Percentiles rank a stretch among this genome's conserved stretches.
phyloP scores from a whole-genome alignment of 371 early-diverging fungal species.

The Parasitella parasitica region DNA sequence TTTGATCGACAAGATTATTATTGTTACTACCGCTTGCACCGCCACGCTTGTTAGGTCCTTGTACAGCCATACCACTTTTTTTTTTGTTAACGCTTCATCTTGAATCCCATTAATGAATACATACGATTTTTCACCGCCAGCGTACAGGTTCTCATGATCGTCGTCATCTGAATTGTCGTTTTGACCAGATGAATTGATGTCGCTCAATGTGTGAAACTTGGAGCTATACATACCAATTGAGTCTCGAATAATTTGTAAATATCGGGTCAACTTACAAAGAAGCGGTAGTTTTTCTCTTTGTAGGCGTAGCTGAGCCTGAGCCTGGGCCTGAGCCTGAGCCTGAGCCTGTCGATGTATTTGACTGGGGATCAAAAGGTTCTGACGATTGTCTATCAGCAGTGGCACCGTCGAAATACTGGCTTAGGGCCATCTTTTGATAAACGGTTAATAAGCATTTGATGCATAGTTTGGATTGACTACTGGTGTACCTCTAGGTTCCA shows the following conservation, averaged over 20 bases:
- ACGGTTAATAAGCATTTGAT: neutral
- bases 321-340: too few relatives aligned
- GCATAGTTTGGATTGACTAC: neutral
- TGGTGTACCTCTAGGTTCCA: constrained; percentile 70
- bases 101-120: constrained; percentile 11
- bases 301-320: constrained; percentile 4
- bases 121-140: constrained; percentile 88
- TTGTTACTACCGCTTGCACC: constrained; percentile 26
- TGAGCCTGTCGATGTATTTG: constrained; percentile 4
- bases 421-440: constrained; percentile 22
- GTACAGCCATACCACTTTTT: constrained; percentile 65
- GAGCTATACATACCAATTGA: constrained; percentile 24
- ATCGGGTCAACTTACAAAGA: constrained; percentile 4
- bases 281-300: constrained; percentile 8
- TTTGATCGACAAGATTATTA: constrained; percentile 71
- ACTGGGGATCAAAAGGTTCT: neutral
- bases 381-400: neutral
- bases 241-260: neutral
- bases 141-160: constrained; percentile 73
- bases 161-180: constrained; percentile 62
- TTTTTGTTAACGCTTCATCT: neutral
- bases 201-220: constrained; percentile 66
- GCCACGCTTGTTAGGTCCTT: constrained; percentile 64
- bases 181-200: constrained; percentile 42
- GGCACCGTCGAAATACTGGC: constrained; percentile 28